Conservation (phyloP, 2,329 filamentous ascomycete genomes). For the Bipolaris sorokiniana region DNA sequence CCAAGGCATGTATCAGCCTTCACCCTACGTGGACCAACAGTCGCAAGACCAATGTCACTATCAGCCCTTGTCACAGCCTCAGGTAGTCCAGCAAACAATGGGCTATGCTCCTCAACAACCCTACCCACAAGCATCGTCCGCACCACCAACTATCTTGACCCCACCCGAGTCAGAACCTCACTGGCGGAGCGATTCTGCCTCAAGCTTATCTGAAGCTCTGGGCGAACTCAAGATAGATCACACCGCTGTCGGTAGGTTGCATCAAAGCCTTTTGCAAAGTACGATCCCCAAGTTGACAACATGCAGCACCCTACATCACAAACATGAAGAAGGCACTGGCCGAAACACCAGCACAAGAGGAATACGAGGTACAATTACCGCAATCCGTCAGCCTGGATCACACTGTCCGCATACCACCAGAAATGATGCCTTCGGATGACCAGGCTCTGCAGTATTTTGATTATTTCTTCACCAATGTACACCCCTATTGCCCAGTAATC, state of each 20-base stretch:
- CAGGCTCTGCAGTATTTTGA: slow-evolving; percentile 84
- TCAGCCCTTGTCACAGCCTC: slow-evolving; percentile 42
- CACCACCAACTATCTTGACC: slow-evolving; percentile 40
- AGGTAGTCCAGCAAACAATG: slow-evolving; percentile 43
- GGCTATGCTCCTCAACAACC: slow-evolving; percentile 43
- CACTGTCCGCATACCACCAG: slow-evolving; percentile 85
- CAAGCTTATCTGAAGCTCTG: slow-evolving; percentile 78
- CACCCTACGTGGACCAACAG: slow-evolving; percentile 44
- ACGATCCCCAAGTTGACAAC: slow-evolving; percentile 19
- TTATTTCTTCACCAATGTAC: slow-evolving; percentile 87
- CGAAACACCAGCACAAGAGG: slow-evolving; percentile 69
- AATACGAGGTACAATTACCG: slow-evolving; percentile 74
- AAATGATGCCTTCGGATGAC: slow-evolving; percentile 89
- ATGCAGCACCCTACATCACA: slow-evolving; percentile 80
- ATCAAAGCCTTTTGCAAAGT: neutral
- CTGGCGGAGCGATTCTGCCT: slow-evolving; percentile 54
- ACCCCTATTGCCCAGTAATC: slow-evolving; percentile 90
- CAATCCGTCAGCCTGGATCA: slow-evolving; percentile 72
- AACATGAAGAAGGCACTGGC: slow-evolving; percentile 63
- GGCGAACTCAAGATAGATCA: slow-evolving; percentile 88
- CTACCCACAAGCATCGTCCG: slow-evolving; percentile 39
- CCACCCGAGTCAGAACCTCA: slow-evolving; percentile 58
- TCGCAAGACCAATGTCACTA: slow-evolving; percentile 47
- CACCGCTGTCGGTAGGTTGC: slow-evolving; percentile 75
- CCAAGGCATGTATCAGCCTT: slow-evolving; percentile 45